phyloP scores from a whole-genome alignment of 352 stramenopile species.

The Aphanomyces euteiches region DNA sequence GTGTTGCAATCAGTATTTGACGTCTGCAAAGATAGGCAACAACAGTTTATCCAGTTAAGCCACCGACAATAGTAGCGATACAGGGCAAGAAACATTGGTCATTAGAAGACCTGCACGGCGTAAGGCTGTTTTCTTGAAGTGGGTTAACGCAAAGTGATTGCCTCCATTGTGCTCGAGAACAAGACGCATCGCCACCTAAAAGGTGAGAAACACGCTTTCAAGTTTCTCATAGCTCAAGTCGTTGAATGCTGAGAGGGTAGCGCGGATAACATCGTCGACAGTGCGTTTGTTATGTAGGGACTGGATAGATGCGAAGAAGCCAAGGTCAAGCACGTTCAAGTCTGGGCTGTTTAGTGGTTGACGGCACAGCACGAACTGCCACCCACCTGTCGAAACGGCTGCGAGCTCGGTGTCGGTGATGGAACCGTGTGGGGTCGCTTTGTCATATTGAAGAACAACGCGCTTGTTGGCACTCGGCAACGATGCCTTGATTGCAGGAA shows the following conservation, averaged over 20 bases:
- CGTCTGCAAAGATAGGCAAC: too few species aligned
- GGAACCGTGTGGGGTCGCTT: background rate
- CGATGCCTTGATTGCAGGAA: too few species aligned
- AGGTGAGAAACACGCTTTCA: background rate
- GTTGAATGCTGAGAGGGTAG: background rate
- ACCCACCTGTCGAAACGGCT: background rate
- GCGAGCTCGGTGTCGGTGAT: background rate
- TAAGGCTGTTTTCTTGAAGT: background rate
- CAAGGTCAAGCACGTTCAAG: background rate
- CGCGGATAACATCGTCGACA: background rate
- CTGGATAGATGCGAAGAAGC: background rate
- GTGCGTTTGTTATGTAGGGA: background rate
- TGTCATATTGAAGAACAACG: background rate
- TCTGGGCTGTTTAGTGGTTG: background rate
- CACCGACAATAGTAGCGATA: background rate
- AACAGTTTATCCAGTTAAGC: too few species aligned
- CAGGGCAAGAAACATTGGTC: background rate
- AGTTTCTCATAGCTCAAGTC: constrained; percentile 2
- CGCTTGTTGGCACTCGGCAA: too few species aligned
- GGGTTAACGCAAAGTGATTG: background rate
- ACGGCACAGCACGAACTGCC: background rate
- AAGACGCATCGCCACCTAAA: background rate
- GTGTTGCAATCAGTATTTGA: too few species aligned
- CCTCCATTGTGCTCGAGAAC: background rate
- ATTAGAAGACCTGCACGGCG: background rate